Evolutionary conservation across 208 protist species (phyloP).

Genomic region (Paratrypanosoma confusum): DNA sequence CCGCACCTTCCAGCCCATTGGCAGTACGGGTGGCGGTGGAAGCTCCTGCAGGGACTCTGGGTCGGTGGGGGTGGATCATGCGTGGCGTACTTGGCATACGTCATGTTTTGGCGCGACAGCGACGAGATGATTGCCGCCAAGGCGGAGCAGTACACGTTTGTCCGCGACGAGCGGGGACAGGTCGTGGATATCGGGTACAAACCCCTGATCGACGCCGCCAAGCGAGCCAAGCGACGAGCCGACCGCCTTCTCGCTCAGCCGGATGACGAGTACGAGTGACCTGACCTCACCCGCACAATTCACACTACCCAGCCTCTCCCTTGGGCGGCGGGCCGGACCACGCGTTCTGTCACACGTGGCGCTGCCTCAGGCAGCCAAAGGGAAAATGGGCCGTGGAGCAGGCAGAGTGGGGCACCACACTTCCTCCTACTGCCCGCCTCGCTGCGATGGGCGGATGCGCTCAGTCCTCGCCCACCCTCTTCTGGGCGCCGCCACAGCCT

Average conservation of each 20-base stretch:
- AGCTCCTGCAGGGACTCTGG: constrained; percentile 45
- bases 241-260: constrained; percentile 53
- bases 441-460: no score
- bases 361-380: no score
- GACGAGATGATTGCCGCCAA: constrained; percentile 52
- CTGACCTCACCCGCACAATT: no score
- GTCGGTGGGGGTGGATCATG: constrained; percentile 39
- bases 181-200: constrained; percentile 83
- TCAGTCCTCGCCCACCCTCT: no score
- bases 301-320: neutral
- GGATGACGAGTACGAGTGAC: constrained; percentile 18
- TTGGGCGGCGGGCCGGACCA: neutral
- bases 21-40: constrained; percentile 84
- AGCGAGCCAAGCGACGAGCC: constrained; percentile 37
- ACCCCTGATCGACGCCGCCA: constrained; percentile 59
- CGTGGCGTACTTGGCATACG: constrained; percentile 42
- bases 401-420: no score
- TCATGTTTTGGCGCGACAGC: constrained; percentile 73
- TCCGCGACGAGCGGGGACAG: constrained; percentile 65
- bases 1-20: constrained; percentile 59
- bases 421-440: no score
- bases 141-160: constrained; percentile 73
- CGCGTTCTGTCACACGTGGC: neutral
- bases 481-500: no score
- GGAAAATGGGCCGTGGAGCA: no score